A percentile compares a stretch with the other conserved stretches of the same genome.
phyloP scores from a whole-genome alignment of 257 asterid species.

The Rehmannia glutinosa region DNA sequence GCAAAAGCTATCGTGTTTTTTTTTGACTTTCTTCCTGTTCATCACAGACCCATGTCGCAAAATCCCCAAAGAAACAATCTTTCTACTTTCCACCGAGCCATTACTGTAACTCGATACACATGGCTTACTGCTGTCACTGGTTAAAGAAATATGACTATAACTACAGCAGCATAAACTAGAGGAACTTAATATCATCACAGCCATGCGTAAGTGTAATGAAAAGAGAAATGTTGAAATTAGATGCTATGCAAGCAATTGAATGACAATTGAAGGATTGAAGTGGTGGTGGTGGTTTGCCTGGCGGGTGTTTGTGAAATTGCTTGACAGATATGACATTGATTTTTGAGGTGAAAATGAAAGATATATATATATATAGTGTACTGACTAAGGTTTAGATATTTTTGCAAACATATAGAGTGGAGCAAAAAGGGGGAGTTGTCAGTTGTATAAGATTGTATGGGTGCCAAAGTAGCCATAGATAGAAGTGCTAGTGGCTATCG shows the following conservation, averaged over 20 bases:
- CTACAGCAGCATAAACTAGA: conserved; percentile 42
- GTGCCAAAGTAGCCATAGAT: conserved; percentile 14
- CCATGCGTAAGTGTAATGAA: conserved; percentile 38
- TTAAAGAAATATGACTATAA: conserved; percentile 30
- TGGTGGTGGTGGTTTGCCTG: conserved; percentile 16
- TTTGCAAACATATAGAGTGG: conserved; percentile 22
- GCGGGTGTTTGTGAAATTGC: conserved; percentile 35
- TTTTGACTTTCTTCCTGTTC: conserved; percentile 42
- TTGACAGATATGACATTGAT: conserved; percentile 7
- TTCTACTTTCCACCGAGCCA: conserved; percentile 33
- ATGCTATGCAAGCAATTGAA: conserved; percentile 2
- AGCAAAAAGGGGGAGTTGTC: conserved; percentile 13
- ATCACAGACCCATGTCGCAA: conserved; percentile 31
- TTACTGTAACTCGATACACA: conserved; percentile 25
- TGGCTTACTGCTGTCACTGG: conserved; percentile 22
- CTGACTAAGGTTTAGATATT: conserved; percentile 10
- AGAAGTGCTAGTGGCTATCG: conserved; percentile 31
- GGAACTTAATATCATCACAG: conserved; percentile 42
- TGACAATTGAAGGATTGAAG: neutral
- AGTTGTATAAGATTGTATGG: neutral
- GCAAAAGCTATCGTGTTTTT: conserved; percentile 27
- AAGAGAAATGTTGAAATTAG: neutral
- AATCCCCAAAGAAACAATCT: conserved; percentile 27
- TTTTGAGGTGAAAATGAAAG: conserved; percentile 12
- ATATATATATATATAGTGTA: neutral